Base-by-base conservation (phyloP, 164 flowering plant species). In the Umbellularia californica region DNA sequence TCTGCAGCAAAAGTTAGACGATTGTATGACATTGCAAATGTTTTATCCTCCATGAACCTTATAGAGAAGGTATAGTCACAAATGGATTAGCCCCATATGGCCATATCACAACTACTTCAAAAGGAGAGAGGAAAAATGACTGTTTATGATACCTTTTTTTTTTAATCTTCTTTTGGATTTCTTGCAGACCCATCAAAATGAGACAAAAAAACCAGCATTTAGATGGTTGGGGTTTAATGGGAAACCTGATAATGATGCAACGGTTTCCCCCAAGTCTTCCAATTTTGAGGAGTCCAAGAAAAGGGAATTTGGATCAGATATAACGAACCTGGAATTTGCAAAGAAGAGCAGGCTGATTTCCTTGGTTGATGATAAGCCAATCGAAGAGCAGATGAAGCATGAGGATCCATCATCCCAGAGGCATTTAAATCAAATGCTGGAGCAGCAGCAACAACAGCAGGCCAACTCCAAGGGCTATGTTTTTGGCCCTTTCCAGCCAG, bases 1-100 rank as follows among this genome's bases (percentile, higher is more conserved):
- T 80, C 77, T 82, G 87, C 97, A 92, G 97, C 97, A 27, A 96
- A 96, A 82, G 96, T 96, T 6, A 86, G 99, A 75, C 83, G 98
- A 70, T 72, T 96, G 23, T 96, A 96, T 77, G 98, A 94, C 78
- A 96, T 96, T 82, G 98, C 98, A 20, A 96, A 96, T 82, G 99
- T 96, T 11, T 73, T 96, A 78, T 92, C 99, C 47, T 94, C 99
- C 22, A 83, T 96, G 93, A 85, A 84, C 75, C 94, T 94, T 33
- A 94, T 96, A 68, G 92, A 90, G 83, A 94, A 96, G 98, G 98
- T 96, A 83, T 82, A 60, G 3, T 2, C 58, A 4, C 4, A 23
- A 72, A 3, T 55, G n/a, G 33, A 15, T 12, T 14, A 12, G n/a
- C 2, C 47, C 47, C 47, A 41, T 5, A 41, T 41, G 47, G 47